Conservation (phyloP, 805 yeast genomes). For the Starmerella bacillaris region DNA sequence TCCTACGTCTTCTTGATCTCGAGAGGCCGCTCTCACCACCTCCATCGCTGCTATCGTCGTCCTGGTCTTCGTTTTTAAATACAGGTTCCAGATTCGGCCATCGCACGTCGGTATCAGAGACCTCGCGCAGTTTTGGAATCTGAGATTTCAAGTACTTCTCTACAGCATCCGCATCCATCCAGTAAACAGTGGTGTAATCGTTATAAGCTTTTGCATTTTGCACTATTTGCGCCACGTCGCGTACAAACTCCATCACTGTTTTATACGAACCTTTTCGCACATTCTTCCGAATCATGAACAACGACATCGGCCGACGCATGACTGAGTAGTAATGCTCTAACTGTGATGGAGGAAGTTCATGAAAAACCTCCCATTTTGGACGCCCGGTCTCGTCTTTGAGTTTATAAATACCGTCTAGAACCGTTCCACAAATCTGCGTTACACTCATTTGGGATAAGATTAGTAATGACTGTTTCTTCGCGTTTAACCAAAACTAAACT, state of each 20-base stretch:
- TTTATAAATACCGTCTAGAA: conserved; percentile 21
- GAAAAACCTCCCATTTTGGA: conserved; percentile 39
- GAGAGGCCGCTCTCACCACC: conserved; percentile 17
- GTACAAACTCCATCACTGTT: conserved; percentile 48
- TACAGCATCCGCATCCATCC: conserved; percentile 46
- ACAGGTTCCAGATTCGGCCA: conserved; percentile 57
- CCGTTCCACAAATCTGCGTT: conserved; percentile 2
- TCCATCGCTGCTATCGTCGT: conserved; percentile 16
- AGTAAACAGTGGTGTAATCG: conserved; percentile 47
- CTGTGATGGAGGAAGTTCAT: conserved; percentile 52
- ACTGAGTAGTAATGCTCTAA: conserved; percentile 65
- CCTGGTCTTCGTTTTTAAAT: conserved; percentile 28
- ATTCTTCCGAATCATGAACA: conserved; percentile 45
- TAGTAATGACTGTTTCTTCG: too few relatives aligned
- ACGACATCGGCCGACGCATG: conserved; percentile 65
- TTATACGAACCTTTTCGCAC: conserved; percentile 38
- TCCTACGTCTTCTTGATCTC: conserved; percentile 17
- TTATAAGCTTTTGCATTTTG: conserved; percentile 85
- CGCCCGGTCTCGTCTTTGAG: conserved; percentile 25
- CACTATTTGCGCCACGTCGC: conserved; percentile 64
- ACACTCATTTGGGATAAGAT: not conserved
- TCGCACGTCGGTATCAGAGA: conserved; percentile 23
- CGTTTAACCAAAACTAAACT: too few relatives aligned
- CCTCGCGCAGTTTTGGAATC: conserved; percentile 32
- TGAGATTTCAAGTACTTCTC: conserved; percentile 33